A percentile compares a stretch with the other conserved stretches of the same genome.
Conservation (phyloP, 2,329 filamentous ascomycete genomes). For the Epichloe gansuensis region DNA sequence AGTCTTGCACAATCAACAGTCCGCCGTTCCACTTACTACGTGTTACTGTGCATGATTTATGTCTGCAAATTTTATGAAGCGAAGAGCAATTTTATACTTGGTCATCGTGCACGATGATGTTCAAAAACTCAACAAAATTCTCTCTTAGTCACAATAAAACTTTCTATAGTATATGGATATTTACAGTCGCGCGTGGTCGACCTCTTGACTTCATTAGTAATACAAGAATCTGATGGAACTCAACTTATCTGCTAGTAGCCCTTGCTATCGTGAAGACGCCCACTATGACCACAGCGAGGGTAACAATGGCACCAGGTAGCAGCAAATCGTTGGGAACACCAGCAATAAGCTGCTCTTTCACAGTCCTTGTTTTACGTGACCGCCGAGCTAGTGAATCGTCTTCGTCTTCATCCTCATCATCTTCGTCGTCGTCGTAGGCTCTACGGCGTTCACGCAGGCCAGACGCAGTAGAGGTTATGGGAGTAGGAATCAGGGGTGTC, state of each 20-base stretch:
- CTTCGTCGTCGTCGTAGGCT: conserved; percentile 36
- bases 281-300: conserved; percentile 86
- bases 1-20: neutral
- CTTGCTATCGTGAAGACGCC: conserved; percentile 84
- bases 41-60: too few relatives aligned
- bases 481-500: conserved; percentile 30
- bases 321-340: conserved; percentile 91
- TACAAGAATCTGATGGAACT: conserved; percentile 7
- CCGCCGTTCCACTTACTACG: neutral
- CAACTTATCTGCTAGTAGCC: conserved; percentile 38
- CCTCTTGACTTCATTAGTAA: conserved; percentile 25
- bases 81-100: too few relatives aligned
- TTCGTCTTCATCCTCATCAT: conserved; percentile 40
- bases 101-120: neutral
- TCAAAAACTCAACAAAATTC: neutral
- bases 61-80: too few relatives aligned
- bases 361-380: conserved; percentile 26
- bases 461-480: conserved; percentile 33
- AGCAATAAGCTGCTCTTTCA: conserved; percentile 67
- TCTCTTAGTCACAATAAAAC: conserved; percentile 8
- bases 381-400: conserved; percentile 34
- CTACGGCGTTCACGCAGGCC: conserved; percentile 38
- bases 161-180: conserved; percentile 15
- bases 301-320: conserved; percentile 85
- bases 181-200: conserved; percentile 17